These are phyloP conservation scores for Hypoxylon fragiforme DNA, from an alignment of 495 filamentous ascomycete genomes.

Conservation along the genomic window DNA sequence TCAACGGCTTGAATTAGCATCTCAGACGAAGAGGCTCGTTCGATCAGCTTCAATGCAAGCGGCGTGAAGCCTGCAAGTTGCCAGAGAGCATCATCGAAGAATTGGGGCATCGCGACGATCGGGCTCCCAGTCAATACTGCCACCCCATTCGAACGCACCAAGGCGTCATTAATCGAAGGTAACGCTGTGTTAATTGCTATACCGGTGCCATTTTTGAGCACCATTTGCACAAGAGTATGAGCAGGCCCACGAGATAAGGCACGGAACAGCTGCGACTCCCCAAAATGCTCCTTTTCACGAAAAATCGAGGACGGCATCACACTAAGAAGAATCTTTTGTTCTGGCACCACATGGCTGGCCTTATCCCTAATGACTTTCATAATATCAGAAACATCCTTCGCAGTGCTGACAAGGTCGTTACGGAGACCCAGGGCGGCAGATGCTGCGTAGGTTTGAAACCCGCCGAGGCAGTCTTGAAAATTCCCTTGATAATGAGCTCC, in stretches of 20 bases:
- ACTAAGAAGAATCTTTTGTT: conserved; percentile 81
- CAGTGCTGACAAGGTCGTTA: conserved; percentile 88
- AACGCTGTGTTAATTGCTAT: conserved; percentile 87
- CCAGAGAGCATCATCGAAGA: conserved; percentile 92
- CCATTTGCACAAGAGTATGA: conserved; percentile 70
- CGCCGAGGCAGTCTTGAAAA: conserved; percentile 93
- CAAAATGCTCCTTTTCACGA: conserved; percentile 71
- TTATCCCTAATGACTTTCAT: conserved; percentile 81
- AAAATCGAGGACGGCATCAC: conserved; percentile 78
- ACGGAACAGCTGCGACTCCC: conserved; percentile 74
- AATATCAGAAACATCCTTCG: conserved; percentile 91
- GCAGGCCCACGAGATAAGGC: conserved; percentile 75
- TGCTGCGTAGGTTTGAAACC: conserved; percentile 96
- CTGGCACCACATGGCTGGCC: conserved; percentile 78
- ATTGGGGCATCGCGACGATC: conserved; percentile 74
- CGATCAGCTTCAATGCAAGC: conserved; percentile 79
- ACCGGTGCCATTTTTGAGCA: conserved; percentile 70
- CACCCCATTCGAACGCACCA: conserved; percentile 75
- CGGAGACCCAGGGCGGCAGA: conserved; percentile 87
- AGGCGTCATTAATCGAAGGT: conserved; percentile 85
- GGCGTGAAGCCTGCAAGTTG: conserved; percentile 84
- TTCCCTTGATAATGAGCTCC: conserved; percentile 91
- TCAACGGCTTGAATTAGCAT: conserved; percentile 76
- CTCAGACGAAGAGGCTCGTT: conserved; percentile 69
- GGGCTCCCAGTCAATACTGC: conserved; percentile 83